Evolutionary conservation across 805 yeast species (phyloP), one percentile per base, ranked within the genome.

Genomic region (Lachancea mirantina): DNA sequence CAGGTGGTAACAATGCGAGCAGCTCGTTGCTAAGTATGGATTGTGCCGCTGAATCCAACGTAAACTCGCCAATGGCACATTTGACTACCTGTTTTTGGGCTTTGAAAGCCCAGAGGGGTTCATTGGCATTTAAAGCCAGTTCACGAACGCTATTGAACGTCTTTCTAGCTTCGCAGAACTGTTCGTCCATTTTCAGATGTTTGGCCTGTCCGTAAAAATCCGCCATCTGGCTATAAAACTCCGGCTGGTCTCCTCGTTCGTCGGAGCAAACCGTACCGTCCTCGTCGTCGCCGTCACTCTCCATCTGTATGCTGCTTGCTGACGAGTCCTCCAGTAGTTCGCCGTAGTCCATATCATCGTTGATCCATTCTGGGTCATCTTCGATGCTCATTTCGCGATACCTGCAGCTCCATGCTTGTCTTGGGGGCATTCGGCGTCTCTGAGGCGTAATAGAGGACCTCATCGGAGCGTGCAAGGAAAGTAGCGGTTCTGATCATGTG

Each of bases 261-360:
- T 45, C 42, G 5, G 17, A 10, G 4, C 8, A 16, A 4, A 14
- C 17, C 17, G 5, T 10, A 10, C 28, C 8, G 15, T 6, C 10
- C 21, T 28, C 32, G 4, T 16, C 32, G 9, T 31, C 38, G 21
- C 35, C 27, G 16, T 28, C 39, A 6, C 43, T 52, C 16, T 47
- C 59, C 49, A 52, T 41, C 32, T 50, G 57, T 15, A 47, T 34
- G 28, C 41, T 30, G 8, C 37, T 44, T 36, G 43, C 40, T n/a
- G 36, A 47, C 14, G 52, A 56, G 14, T 52, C 60, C 14, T 49
- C 60, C n/a, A n/a, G n/a, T n/a, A n/a, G n/a, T n/a, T 51, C 57
- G 20, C 47, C 50, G 30, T 53, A 53, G 29, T 52, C 38, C 8
- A 24, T 47, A 19, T 37, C n/a, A n/a, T n/a, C n/a, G n/a, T n/a